Base-by-base conservation (phyloP, 2,329 filamentous ascomycete species). In the Cercospora zeina region DNA sequence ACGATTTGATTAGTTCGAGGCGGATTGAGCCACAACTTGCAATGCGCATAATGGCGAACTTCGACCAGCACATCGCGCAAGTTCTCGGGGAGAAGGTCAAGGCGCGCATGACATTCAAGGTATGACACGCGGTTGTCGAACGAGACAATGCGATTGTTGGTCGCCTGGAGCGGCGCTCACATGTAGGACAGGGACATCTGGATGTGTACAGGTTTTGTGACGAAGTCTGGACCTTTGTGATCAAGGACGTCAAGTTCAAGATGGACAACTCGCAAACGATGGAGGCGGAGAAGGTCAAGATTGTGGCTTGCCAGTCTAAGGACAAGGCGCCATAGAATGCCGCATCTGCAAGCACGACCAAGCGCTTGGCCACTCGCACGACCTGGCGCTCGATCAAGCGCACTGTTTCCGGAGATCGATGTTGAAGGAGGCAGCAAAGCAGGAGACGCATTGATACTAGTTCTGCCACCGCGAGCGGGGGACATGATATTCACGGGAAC, bases 161-260 rank as follows among this genome's bases (percentile, higher is more conserved):
- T 30, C 9, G 19, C 30, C 8, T n/a, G 39, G 4, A 45, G 10
- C 19, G 33, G 97, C 93, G 24, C 55, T 58, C 21, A 58, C 27
- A 19, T 11, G 10, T 31, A 10, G 7, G 11, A 4, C 19, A 58
- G 56, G 95, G 95, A 53, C 95, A 96, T 74, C 87, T 99, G 66
- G 93, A 97, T 76, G 97, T 95, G 14, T 99, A 99, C 81, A 89
- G 95, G 70, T 99, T 99, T 84, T 99, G 95, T 81, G 95, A 99
- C 79, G 95, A 99, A 80, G 95, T 99, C 62, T 99, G 95, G 95
- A 99, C 95, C 1, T 99, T 99, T 77, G 85, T 99, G 62, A 96
- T 99, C 79, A 97, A 97, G 79, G 95, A 97, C 69, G 93, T 97
- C 60, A 92, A 88, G n/a, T 97, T 99, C 81, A 99, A 99, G 80